These are phyloP conservation scores for Davidsoniella virescens DNA, from an alignment of 2,329 filamentous ascomycete genomes.

Conservation along the genomic window DNA sequence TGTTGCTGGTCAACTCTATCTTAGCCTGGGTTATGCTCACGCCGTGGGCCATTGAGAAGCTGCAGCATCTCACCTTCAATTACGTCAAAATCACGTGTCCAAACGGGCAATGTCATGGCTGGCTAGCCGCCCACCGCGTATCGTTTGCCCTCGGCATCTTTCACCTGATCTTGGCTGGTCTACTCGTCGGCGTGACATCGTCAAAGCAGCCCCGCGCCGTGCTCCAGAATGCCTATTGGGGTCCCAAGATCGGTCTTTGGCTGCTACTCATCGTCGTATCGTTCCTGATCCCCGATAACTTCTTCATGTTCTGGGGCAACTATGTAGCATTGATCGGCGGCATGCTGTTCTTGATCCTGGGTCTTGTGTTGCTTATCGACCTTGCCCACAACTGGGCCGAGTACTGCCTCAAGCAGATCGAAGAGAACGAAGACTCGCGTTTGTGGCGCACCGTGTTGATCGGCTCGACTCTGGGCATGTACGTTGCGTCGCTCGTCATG, in stretches of 20 bases:
- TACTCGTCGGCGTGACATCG: constrained; percentile 72
- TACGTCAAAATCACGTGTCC: constrained; percentile 93
- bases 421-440: constrained; percentile 60
- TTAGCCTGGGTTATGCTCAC: constrained; percentile 98
- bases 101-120: constrained; percentile 82
- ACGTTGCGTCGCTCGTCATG: constrained; percentile 77
- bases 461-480: constrained; percentile 88
- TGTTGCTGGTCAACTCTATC: constrained; percentile 92
- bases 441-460: constrained; percentile 78
- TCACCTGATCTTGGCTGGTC: constrained; percentile 69
- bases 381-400: constrained; percentile 95
- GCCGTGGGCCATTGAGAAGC: constrained; percentile 91
- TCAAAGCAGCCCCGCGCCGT: constrained; percentile 76
- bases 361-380: constrained; percentile 82
- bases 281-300: constrained; percentile 86
- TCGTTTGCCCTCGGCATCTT: constrained; percentile 95
- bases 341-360: constrained; percentile 85
- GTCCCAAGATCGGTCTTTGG: constrained; percentile 87
- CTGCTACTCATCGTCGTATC: constrained; percentile 71
- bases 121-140: constrained; percentile 91
- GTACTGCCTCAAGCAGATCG: constrained; percentile 85
- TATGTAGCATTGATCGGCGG: constrained; percentile 79
- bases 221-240: constrained; percentile 98
- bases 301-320: constrained; percentile 93
- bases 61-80: constrained; percentile 80